These are phyloP conservation scores for Vaccinium myrtillus DNA, from an alignment of 148 eudicot genomes.

Conservation along the genomic window DNA sequence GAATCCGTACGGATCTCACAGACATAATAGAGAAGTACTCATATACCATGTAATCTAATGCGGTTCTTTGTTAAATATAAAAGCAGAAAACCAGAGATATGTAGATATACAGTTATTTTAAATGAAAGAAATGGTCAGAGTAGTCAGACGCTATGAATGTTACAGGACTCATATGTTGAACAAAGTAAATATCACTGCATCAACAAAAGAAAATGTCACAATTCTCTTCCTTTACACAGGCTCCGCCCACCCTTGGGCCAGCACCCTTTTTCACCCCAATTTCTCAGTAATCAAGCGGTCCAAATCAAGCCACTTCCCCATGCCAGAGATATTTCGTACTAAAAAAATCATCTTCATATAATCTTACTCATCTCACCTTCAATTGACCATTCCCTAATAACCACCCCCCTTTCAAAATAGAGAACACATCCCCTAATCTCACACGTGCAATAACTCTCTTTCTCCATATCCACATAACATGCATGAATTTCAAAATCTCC, in stretches of 20 bases:
- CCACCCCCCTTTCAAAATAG: not conserved
- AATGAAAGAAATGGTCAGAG: not conserved
- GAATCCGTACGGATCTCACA: not conserved
- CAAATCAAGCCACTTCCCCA: not conserved
- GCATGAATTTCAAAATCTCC: not conserved
- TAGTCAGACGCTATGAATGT: not conserved
- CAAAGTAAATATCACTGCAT: not conserved
- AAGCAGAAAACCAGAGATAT: not conserved
- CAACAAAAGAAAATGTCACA: not conserved
- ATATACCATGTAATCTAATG: not conserved
- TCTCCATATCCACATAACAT: not conserved
- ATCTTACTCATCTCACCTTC: not conserved
- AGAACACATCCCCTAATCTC: too few species aligned
- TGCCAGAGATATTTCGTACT: not conserved
- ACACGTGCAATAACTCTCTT: not conserved
- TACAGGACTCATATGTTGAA: not conserved
- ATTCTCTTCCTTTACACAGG: not conserved
- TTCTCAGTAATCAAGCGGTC: not conserved
- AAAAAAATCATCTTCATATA: not conserved
- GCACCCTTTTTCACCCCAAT: conserved; percentile 3
- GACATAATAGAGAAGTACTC: not conserved
- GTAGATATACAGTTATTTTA: not conserved
- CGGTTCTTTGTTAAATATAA: not conserved
- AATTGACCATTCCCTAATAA: not conserved
- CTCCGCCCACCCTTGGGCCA: not conserved